These are phyloP conservation scores for Ceratocystis lukuohia DNA, from an alignment of 2,329 filamentous ascomycete species.

Conservation along the genomic window DNA sequence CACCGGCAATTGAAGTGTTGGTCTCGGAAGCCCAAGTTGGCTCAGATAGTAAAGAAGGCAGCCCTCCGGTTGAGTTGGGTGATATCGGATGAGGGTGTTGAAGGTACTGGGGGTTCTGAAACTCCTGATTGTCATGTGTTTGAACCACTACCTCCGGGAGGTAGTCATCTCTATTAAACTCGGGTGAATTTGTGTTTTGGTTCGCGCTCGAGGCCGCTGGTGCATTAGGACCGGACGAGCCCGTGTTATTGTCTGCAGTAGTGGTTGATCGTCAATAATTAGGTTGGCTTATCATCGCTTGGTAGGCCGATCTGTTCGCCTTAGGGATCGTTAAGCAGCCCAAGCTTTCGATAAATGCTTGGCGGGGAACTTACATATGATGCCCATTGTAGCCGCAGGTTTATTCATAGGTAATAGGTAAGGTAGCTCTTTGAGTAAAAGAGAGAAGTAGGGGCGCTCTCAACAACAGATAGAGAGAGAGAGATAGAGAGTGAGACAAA, in stretches of 20 bases:
- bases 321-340: background rate
- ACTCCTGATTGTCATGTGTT: background rate
- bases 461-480: background rate
- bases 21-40: background rate
- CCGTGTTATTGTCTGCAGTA: background rate
- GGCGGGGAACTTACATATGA: background rate
- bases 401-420: background rate
- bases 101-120: background rate
- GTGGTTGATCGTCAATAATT: background rate
- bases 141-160: slow-evolving; percentile 6
- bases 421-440: background rate
- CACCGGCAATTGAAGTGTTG: background rate
- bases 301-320: background rate
- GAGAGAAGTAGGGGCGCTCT: background rate
- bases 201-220: background rate
- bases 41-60: background rate
- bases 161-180: background rate
- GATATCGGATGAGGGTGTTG: background rate
- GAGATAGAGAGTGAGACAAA: background rate
- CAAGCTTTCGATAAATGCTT: background rate
- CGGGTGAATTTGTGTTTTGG: background rate
- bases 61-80: background rate
- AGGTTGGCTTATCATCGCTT: background rate
- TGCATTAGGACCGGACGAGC: background rate
- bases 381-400: background rate